Conservation (phyloP, 2,329 filamentous ascomycete genomes). For the Apiospora marii region DNA sequence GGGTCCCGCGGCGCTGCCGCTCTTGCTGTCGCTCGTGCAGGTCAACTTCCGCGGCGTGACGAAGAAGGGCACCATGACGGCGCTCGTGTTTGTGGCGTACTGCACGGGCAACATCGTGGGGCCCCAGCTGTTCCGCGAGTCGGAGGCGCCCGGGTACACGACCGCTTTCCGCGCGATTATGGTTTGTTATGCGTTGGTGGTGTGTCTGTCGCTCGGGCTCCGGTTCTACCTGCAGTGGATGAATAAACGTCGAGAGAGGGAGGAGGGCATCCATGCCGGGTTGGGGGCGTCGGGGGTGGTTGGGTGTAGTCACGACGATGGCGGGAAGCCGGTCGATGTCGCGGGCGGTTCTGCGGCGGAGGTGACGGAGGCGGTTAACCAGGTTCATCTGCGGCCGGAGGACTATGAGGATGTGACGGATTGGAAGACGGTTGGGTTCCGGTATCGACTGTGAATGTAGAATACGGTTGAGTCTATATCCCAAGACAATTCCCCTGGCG, state of each 20-base stretch:
- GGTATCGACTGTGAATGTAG: conserved; percentile 58
- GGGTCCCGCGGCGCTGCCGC: conserved; percentile 61
- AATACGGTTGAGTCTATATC: neutral
- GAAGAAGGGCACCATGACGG: conserved; percentile 68
- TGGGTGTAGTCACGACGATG: conserved; percentile 41
- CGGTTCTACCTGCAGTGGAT: conserved; percentile 56
- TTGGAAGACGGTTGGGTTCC: conserved; percentile 65
- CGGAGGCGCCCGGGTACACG: conserved; percentile 58
- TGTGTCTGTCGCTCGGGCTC: conserved; percentile 52
- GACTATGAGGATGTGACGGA: conserved; percentile 67
- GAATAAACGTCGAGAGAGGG: conserved; percentile 51
- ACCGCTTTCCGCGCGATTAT: conserved; percentile 64
- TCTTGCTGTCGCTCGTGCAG: conserved; percentile 62
- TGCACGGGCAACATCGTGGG: conserved; percentile 64
- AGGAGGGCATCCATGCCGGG: conserved; percentile 55
- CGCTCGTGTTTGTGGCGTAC: conserved; percentile 62
- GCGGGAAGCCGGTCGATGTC: conserved; percentile 44
- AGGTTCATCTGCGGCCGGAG: conserved; percentile 49
- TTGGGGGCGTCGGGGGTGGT: conserved; percentile 51
- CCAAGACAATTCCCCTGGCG: too few relatives aligned
- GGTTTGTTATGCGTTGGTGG: conserved; percentile 61
- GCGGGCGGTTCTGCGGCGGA: conserved; percentile 32
- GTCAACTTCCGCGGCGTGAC: conserved; percentile 64
- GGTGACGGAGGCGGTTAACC: conserved; percentile 43
- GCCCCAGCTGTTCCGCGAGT: conserved; percentile 60